Evolutionary conservation across 306 rosid genomes (phyloP).

Genomic region (Trifolium repens): DNA sequence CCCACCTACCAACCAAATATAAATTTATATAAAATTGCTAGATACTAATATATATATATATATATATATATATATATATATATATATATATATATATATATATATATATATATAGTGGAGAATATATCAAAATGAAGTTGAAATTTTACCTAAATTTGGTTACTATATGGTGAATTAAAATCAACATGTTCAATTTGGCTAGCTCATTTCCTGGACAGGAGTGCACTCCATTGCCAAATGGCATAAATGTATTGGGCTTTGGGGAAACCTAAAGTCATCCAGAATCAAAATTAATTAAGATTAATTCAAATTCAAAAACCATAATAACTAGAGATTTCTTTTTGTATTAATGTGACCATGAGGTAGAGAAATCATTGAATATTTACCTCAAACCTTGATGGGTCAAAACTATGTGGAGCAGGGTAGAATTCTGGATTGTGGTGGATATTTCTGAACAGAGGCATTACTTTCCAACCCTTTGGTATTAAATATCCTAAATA

Average conservation of each 20-base stretch:
- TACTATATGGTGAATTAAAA: constrained; percentile 73
- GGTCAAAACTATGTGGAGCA: constrained; percentile 77
- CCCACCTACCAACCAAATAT: constrained; percentile 68
- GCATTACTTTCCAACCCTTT: constrained; percentile 99
- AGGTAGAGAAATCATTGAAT: not conserved
- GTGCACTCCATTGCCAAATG: constrained; percentile 92
- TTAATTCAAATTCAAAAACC: not conserved
- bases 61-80: not conserved
- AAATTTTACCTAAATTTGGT: constrained; percentile 69
- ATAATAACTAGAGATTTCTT: not conserved
- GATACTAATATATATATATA: not conserved
- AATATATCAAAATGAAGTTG: not conserved
- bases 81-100: not conserved
- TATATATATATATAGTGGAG: not conserved
- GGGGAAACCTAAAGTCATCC: constrained; percentile 59
- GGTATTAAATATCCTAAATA: constrained; percentile 82
- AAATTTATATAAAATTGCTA: too few species aligned
- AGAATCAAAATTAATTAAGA: constrained; percentile 6
- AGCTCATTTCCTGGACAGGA: constrained; percentile 95
- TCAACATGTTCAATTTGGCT: constrained; percentile 80
- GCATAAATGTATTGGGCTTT: constrained; percentile 81
- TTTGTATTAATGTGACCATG: constrained; percentile 27
- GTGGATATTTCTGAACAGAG: constrained; percentile 91
- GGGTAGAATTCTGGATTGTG: constrained; percentile 77
- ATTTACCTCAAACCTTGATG: constrained; percentile 86